Evolutionary conservation across 768 basidiomycete genomes (phyloP), one percentile per base, ranked within the genome.

Genomic region (Trametes cingulata): DNA sequence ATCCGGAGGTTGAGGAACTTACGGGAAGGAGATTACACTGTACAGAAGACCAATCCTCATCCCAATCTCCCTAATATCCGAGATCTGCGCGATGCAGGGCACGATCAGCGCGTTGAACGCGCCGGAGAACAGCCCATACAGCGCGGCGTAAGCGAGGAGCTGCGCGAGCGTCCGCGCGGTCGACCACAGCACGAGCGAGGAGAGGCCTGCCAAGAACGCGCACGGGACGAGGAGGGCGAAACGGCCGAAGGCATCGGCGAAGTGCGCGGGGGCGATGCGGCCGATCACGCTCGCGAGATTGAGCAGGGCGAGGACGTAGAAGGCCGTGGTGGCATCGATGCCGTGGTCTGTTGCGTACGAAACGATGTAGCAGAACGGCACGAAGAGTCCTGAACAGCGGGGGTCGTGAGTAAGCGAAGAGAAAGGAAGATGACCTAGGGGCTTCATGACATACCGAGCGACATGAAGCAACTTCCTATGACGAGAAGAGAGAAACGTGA

Each of bases 61-160:
- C 6, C 88, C 88, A 52, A 90, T 82, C 65, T 83, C 81, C 14
- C 75, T 68, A 29, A 81, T 74, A 42, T 87, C 80, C 22, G 85
- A 85, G 56, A 88, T 86, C 66, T 86, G 83, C n/a, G 82, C 85
- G 20, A 89, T 81, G 65, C 86, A 88, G 0, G 87, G 86, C 10
- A 81, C 85, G 60, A 88, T 72, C 40, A 88, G 77, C 43, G 85
- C 83, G 46, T 87, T 83, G 72, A 88, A 85, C 14, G 86, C 84
- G 10, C 88, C 88, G 0, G 83, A 85, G 43, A 82, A 76, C 72
- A 88, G 79, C 0, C 88, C 88, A 64, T 85, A 90, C 0, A 79
- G 41, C 3, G 75, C 75, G 3, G 85, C 80, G 52, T 87, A 88
- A 13, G 76, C 60, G 63, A 81, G 74, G 27, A 86, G 63, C 37